phyloP scores from a whole-genome alignment of 805 yeast genomes.

The Nakazawaea wickerhamii region DNA sequence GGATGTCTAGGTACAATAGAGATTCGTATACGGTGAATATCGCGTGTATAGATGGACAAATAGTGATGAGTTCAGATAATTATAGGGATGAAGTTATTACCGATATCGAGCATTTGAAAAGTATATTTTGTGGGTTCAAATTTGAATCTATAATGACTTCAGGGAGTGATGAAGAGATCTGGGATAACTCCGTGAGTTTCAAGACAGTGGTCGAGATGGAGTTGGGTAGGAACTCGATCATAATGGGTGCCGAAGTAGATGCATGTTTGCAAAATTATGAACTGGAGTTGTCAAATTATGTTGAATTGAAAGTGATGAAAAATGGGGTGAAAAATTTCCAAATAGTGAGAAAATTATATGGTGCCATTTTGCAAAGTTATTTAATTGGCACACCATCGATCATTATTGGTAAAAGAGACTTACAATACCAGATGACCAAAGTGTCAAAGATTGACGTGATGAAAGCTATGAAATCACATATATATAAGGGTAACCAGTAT shows the following conservation, averaged over 20 bases:
- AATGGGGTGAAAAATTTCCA: background rate
- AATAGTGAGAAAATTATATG: background rate
- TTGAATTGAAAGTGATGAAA: conserved; percentile 3
- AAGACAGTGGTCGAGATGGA: background rate
- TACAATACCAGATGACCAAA: background rate
- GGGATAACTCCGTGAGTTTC: background rate
- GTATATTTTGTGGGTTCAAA: conserved; percentile 2
- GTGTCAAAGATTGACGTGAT: background rate
- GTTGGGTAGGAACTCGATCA: background rate
- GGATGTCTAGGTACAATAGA: background rate
- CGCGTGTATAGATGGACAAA: background rate
- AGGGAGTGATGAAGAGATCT: background rate
- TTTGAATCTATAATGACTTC: conserved; percentile 6
- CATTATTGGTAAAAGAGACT: background rate
- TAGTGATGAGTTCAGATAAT: conserved; percentile 2
- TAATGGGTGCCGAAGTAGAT: conserved; percentile 9
- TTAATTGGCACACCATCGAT: background rate
- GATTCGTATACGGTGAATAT: background rate
- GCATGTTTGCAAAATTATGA: background rate
- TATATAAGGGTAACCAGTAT: background rate
- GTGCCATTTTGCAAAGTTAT: background rate
- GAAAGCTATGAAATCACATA: background rate
- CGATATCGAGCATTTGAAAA: background rate
- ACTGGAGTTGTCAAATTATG: conserved; percentile 2
- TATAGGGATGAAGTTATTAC: conserved; percentile 6